Evolutionary conservation across 352 stramenopile genomes (phyloP).

Genomic region (Saprolegnia parasitica): DNA sequence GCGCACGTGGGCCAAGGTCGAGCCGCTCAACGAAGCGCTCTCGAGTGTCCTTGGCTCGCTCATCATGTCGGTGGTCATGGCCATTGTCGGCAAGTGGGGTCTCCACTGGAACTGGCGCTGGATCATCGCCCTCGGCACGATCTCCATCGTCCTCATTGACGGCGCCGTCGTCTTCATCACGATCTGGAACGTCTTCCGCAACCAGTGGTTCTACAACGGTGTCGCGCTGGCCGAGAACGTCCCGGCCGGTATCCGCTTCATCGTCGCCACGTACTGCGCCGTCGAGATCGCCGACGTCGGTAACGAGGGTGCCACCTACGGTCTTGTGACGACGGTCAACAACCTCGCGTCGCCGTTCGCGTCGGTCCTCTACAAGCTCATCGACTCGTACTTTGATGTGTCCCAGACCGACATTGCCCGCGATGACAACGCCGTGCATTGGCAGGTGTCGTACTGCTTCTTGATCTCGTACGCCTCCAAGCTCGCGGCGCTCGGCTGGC

Average conservation of each 20-base stretch:
- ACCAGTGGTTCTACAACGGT: constrained; percentile 56
- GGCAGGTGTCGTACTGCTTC: no score
- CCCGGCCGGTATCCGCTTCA: constrained; percentile 44
- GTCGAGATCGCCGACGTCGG: constrained; percentile 64
- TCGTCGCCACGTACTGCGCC: constrained; percentile 48
- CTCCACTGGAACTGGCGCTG: constrained; percentile 53
- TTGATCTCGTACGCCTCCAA: constrained; percentile 54
- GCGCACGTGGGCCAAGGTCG: background rate
- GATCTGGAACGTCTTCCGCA: constrained; percentile 48
- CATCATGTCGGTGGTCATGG: constrained; percentile 43
- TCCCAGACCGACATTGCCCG: constrained; percentile 34
- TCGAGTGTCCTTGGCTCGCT: constrained; percentile 48
- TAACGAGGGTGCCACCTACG: constrained; percentile 48
- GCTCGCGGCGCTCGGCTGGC: constrained; percentile 41
- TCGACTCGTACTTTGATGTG: constrained; percentile 55
- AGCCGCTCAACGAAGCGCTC: background rate
- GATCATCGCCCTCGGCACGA: constrained; percentile 40
- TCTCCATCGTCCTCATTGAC: constrained; percentile 37
- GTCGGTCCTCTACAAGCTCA: constrained; percentile 49
- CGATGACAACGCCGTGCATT: constrained; percentile 37
- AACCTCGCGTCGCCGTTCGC: constrained; percentile 47
- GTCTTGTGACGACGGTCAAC: constrained; percentile 43
- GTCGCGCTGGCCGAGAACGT: constrained; percentile 46
- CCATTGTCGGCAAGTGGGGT: constrained; percentile 40
- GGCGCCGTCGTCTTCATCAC: constrained; percentile 43